Conservation (phyloP, 768 basidiomycete species). For the Neoboletus magnificus region DNA sequence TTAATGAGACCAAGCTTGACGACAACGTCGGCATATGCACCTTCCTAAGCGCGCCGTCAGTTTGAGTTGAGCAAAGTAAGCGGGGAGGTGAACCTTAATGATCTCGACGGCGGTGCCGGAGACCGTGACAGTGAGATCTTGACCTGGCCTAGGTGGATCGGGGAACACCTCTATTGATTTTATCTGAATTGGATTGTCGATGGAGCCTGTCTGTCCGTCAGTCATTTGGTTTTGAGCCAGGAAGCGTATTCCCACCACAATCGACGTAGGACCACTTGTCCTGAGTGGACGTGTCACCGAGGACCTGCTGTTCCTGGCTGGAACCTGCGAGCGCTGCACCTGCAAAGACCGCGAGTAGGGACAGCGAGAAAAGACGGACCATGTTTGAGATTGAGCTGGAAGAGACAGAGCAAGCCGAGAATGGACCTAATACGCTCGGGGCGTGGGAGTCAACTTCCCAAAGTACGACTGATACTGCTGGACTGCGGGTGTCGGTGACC, state of each 20-base stretch:
- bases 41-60: slow-evolving; percentile 56
- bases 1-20: slow-evolving; percentile 96
- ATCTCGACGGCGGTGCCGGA: slow-evolving; percentile 51
- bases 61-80: background rate
- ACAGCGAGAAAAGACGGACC: slow-evolving; percentile 27
- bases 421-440: slow-evolving; percentile 10
- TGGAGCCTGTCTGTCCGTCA: slow-evolving; percentile 38
- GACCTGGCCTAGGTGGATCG: slow-evolving; percentile 86
- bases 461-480: background rate
- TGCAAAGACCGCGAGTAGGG: slow-evolving; percentile 29
- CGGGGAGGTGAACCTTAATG: slow-evolving; percentile 56
- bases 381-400: slow-evolving; percentile 16
- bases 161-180: slow-evolving; percentile 72
- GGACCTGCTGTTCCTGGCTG: slow-evolving; percentile 29
- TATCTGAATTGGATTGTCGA: slow-evolving; percentile 53
- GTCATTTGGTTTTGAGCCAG: background rate
- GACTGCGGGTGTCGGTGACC: background rate
- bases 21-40: slow-evolving; percentile 82
- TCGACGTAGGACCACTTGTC: slow-evolving; percentile 62
- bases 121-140: slow-evolving; percentile 84
- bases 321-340: slow-evolving; percentile 23
- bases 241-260: slow-evolving; percentile 60
- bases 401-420: slow-evolving; percentile 20
- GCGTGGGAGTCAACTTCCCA: slow-evolving; percentile 22
- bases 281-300: slow-evolving; percentile 30